phyloP scores from a whole-genome alignment of 352 stramenopile species.

The Phytopythium ostracodes region DNA sequence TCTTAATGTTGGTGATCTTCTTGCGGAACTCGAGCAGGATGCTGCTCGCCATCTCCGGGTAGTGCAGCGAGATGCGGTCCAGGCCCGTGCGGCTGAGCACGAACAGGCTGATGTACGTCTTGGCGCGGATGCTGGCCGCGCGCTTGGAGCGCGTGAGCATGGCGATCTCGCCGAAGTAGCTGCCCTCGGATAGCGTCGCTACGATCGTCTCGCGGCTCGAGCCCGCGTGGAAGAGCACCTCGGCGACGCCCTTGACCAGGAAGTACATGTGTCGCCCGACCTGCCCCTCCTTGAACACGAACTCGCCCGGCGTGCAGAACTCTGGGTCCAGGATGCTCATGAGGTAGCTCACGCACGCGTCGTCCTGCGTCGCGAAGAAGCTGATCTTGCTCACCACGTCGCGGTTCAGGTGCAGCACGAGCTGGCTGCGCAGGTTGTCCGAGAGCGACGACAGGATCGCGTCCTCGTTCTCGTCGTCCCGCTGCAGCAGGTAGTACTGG shows the following conservation, averaged over 20 bases:
- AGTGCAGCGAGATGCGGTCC: conserved; percentile 69
- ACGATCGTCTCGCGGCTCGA: conserved; percentile 52
- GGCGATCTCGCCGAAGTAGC: conserved; percentile 80
- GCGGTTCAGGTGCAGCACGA: conserved; percentile 75
- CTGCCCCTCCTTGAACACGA: conserved; percentile 82
- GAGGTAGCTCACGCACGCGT: conserved; percentile 77
- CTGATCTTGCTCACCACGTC: conserved; percentile 80
- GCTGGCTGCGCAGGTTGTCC: conserved; percentile 66
- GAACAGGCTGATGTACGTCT: conserved; percentile 75
- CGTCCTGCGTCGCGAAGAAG: conserved; percentile 77
- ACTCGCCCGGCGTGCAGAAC: conserved; percentile 76
- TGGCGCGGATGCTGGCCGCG: conserved; percentile 73
- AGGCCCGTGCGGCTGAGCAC: conserved; percentile 70
- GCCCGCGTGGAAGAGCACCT: conserved; percentile 64
- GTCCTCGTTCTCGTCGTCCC: conserved; percentile 71
- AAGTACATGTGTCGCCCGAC: conserved; percentile 84
- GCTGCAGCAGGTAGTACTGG: conserved; percentile 73
- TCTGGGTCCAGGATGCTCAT: conserved; percentile 78
- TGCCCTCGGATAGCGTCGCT: conserved; percentile 57
- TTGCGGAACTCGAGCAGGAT: conserved; percentile 75
- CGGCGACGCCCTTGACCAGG: conserved; percentile 65
- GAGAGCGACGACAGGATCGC: conserved; percentile 65
- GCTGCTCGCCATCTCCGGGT: conserved; percentile 75
- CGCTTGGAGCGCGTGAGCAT: conserved; percentile 81
- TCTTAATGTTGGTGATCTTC: conserved; percentile 81